Conservation (phyloP, 176 grass and related monocot species). For the Carex pumila region DNA sequence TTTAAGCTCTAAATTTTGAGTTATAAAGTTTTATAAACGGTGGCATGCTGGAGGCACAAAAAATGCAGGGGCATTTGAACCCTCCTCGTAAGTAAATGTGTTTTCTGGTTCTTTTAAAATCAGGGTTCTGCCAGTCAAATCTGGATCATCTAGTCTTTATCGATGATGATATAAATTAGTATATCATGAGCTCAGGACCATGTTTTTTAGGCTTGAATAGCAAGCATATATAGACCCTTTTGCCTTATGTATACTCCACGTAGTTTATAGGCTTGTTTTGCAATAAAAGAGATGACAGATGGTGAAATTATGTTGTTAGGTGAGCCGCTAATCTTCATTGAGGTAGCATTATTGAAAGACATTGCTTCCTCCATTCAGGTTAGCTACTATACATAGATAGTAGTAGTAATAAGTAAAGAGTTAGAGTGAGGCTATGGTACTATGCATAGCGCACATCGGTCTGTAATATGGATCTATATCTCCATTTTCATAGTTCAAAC, state of each 20-base stretch:
- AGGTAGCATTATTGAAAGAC: constrained; percentile 86
- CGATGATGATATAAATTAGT: background rate
- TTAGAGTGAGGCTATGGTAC: no score
- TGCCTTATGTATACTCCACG: background rate
- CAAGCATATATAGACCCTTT: background rate
- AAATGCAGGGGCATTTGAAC: no score
- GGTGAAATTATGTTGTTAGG: constrained; percentile 35
- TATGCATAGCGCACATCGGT: no score
- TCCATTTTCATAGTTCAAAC: no score
- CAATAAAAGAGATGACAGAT: background rate
- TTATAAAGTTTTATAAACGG: no score
- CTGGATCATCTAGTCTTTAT: background rate
- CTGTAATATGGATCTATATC: no score
- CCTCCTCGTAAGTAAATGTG: background rate
- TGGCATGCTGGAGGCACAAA: no score
- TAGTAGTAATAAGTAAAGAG: background rate
- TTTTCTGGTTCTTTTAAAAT: background rate
- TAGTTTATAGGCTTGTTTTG: background rate
- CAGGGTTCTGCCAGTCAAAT: background rate
- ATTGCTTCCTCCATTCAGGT: constrained; percentile 88
- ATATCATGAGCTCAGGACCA: background rate
- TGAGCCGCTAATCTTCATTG: constrained; percentile 94
- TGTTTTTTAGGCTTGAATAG: background rate
- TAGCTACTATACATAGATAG: constrained; percentile 2
- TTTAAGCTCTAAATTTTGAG: no score